Evolutionary conservation across 306 rosid genomes (phyloP).

Genomic region (Erythrophleum fordii): DNA sequence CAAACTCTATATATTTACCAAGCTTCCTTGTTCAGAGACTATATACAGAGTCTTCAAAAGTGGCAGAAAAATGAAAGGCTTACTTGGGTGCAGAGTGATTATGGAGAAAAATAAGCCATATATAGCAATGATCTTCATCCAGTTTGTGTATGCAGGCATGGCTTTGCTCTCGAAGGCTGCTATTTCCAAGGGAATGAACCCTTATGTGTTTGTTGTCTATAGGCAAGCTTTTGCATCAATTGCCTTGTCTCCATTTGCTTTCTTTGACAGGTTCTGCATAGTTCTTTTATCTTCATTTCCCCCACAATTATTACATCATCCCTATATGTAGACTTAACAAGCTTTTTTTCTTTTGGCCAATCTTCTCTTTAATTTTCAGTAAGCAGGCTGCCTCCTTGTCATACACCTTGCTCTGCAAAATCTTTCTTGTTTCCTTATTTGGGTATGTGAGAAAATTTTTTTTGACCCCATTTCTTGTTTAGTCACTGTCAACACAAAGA

Average conservation of each 20-base stretch:
- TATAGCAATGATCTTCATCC: constrained; percentile 73
- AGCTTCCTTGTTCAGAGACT: constrained; percentile 19
- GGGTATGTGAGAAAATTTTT: constrained; percentile 63
- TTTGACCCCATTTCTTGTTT: constrained; percentile 15
- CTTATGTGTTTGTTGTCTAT: constrained; percentile 86
- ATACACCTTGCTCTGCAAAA: constrained; percentile 61
- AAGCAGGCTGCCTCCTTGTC: constrained; percentile 66
- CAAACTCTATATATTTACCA: constrained; percentile 46
- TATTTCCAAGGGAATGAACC: constrained; percentile 85
- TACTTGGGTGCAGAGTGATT: constrained; percentile 15
- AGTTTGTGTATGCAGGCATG: constrained; percentile 84
- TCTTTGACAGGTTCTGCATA: constrained; percentile 69
- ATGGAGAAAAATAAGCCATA: constrained; percentile 63
- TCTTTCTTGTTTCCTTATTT: constrained; percentile 71
- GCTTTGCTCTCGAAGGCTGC: constrained; percentile 92
- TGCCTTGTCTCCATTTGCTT: constrained; percentile 77
- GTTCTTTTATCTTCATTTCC: background rate
- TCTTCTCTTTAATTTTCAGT: constrained; percentile 49
- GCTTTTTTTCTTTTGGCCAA: background rate
- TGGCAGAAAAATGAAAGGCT: constrained; percentile 50
- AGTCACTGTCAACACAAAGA: background rate
- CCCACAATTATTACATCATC: background rate
- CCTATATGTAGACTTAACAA: background rate
- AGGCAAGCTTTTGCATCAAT: constrained; percentile 88
- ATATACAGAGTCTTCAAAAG: background rate